Evolutionary conservation across 2,329 filamentous ascomycete species (phyloP).

Genomic region (Biscogniauxia marginata): DNA sequence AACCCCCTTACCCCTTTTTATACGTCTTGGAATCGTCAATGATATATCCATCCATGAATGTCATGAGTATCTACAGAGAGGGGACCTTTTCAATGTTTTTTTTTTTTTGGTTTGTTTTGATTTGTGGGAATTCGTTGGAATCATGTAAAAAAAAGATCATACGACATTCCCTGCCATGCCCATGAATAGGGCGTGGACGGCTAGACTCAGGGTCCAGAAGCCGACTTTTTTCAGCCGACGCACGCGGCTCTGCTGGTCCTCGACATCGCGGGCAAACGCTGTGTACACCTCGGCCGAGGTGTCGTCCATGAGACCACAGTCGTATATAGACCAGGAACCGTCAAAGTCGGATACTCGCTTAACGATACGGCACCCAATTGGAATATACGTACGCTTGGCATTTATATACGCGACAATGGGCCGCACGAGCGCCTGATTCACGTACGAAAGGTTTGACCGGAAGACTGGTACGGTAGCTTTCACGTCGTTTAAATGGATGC

Average conservation of each 20-base stretch:
- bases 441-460: slow-evolving; percentile 86
- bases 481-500: slow-evolving; percentile 93
- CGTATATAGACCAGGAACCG: slow-evolving; percentile 91
- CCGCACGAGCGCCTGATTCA: slow-evolving; percentile 91
- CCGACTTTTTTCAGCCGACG: slow-evolving; percentile 92
- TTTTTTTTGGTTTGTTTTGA: not conserved
- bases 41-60: not conserved
- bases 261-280: slow-evolving; percentile 88
- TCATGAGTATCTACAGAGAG: slow-evolving; percentile 6
- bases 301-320: slow-evolving; percentile 92
- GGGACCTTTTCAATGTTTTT: not conserved
- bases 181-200: slow-evolving; percentile 90
- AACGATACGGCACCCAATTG: slow-evolving; percentile 89
- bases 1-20: not conserved
- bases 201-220: slow-evolving; percentile 90
- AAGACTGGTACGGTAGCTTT: slow-evolving; percentile 91
- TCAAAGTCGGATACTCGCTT: slow-evolving; percentile 89
- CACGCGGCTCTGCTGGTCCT: slow-evolving; percentile 82
- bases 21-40: not conserved
- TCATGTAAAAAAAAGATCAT: slow-evolving; percentile 26
- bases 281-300: slow-evolving; percentile 90
- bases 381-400: slow-evolving; percentile 90
- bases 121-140: not conserved
- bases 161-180: slow-evolving; percentile 84
- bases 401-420: slow-evolving; percentile 99